Evolutionary conservation across 805 yeast genomes (phyloP).

Genomic region (Jamesozyma gamospora): DNA sequence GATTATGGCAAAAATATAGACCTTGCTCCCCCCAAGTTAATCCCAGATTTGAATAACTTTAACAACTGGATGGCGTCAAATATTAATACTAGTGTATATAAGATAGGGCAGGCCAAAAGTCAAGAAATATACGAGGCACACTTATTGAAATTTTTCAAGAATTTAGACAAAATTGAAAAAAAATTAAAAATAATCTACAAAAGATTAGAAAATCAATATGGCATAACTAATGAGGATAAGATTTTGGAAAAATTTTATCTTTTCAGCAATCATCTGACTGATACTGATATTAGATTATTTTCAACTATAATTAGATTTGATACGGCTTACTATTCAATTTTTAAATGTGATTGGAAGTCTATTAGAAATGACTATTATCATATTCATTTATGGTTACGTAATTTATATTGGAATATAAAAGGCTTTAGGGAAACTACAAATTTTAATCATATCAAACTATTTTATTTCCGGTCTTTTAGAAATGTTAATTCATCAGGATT

Average conservation of each 20-base stretch:
- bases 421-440: conserved; percentile 74
- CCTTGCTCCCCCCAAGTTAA: conserved; percentile 50
- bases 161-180: conserved; percentile 61
- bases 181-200: conserved; percentile 40
- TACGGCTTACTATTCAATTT: conserved; percentile 86
- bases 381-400: conserved; percentile 67
- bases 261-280: conserved; percentile 61
- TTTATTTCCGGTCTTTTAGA: conserved; percentile 77
- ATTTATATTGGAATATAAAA: conserved; percentile 68
- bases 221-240: conserved; percentile 7
- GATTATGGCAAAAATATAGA: conserved; percentile 34
- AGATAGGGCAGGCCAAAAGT: conserved; percentile 74
- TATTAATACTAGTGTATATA: conserved; percentile 90
- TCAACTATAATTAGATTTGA: conserved; percentile 87
- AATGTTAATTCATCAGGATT: conserved; percentile 71
- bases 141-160: conserved; percentile 50
- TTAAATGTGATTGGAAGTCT: conserved; percentile 78
- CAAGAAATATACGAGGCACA: conserved; percentile 74
- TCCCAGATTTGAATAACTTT: conserved; percentile 55
- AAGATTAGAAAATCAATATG: conserved; percentile 11
- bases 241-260: conserved; percentile 34
- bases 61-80: conserved; percentile 77
- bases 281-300: conserved; percentile 79
- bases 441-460: conserved; percentile 82
- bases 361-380: conserved; percentile 71